phyloP scores from a whole-genome alignment of 768 basidiomycete genomes.

The Lentinula lateritia region DNA sequence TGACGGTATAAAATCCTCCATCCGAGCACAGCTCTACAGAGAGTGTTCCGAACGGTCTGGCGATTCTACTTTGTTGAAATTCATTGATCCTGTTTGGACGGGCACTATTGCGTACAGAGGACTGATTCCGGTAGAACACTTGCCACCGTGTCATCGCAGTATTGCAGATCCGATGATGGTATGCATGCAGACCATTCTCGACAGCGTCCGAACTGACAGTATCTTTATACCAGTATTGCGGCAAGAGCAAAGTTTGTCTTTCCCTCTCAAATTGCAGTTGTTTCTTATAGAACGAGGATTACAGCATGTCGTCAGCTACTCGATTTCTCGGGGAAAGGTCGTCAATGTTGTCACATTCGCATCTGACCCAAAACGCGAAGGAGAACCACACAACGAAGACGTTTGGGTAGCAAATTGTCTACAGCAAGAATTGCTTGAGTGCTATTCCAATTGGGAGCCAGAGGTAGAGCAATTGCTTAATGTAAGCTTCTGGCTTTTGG shows the following conservation, averaged over 20 bases:
- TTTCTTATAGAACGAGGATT: background rate
- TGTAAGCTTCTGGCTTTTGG: constrained; percentile 9
- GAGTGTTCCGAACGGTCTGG: constrained; percentile 17
- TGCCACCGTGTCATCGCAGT: constrained; percentile 27
- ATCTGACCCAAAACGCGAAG: constrained; percentile 28
- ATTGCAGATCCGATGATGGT: constrained; percentile 40
- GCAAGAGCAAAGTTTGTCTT: constrained; percentile 34
- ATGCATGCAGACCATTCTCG: background rate
- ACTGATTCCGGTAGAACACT: constrained; percentile 32
- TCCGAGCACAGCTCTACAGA: constrained; percentile 25
- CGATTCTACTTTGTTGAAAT: constrained; percentile 22
- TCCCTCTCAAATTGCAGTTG: background rate
- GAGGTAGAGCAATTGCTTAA: constrained; percentile 24
- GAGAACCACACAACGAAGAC: constrained; percentile 15
- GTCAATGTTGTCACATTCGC: constrained; percentile 41
- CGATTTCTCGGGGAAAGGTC: constrained; percentile 36
- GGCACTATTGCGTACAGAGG: constrained; percentile 40
- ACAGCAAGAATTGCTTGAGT: constrained; percentile 26
- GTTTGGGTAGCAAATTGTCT: constrained; percentile 27
- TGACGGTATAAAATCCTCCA: constrained; percentile 36
- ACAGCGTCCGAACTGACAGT: constrained; percentile 2
- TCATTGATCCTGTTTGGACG: constrained; percentile 39
- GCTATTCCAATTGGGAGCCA: constrained; percentile 27
- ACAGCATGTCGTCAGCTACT: constrained; percentile 45
- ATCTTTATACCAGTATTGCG: constrained; percentile 33